Evolutionary conservation across 352 stramenopile genomes (phyloP).

Genomic region (Globisporangium okanoganense): DNA sequence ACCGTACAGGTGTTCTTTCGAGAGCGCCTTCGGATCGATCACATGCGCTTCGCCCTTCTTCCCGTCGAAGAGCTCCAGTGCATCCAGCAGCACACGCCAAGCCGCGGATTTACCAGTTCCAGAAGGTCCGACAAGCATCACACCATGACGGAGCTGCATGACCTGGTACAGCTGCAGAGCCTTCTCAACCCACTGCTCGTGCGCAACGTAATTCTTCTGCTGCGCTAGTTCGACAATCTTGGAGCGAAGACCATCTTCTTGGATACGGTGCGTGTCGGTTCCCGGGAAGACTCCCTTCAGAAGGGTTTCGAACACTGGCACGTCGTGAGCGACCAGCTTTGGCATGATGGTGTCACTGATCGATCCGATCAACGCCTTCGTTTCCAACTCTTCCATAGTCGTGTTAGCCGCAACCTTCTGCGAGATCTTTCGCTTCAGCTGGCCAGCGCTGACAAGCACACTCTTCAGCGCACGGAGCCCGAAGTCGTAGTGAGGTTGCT

Average conservation of each 20-base stretch:
- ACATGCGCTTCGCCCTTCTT: conserved; percentile 96
- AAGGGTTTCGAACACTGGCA: conserved; percentile 95
- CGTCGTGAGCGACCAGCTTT: conserved; percentile 98
- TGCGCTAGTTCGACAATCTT: conserved; percentile 93
- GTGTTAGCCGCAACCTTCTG: conserved; percentile 27
- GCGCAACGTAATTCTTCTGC: conserved; percentile 82
- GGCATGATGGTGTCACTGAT: conserved; percentile 99
- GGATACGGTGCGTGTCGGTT: conserved; percentile 70
- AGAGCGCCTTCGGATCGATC: conserved; percentile 99
- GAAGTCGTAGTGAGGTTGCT: conserved; percentile 99
- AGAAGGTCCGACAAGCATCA: conserved; percentile 98
- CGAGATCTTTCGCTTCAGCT: conserved; percentile 94
- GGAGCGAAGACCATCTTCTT: conserved; percentile 85
- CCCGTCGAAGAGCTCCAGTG: conserved; percentile 93
- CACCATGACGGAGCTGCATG: conserved; percentile 95
- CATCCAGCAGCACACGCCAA: conserved; percentile 91
- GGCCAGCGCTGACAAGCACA: conserved; percentile 97
- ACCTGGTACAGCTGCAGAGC: conserved; percentile 98
- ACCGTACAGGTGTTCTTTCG: conserved; percentile 98
- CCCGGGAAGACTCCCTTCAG: conserved; percentile 97
- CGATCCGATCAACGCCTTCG: conserved; percentile 94
- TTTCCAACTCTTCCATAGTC: conserved; percentile 85
- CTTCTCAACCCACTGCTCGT: conserved; percentile 97
- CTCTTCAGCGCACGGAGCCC: conserved; percentile 99
- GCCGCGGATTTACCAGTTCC: conserved; percentile 97